Evolutionary conservation across 2,329 filamentous ascomycete species (phyloP), one percentile per base, ranked within the genome.

Genomic region (Verticillium albo-atrum): DNA sequence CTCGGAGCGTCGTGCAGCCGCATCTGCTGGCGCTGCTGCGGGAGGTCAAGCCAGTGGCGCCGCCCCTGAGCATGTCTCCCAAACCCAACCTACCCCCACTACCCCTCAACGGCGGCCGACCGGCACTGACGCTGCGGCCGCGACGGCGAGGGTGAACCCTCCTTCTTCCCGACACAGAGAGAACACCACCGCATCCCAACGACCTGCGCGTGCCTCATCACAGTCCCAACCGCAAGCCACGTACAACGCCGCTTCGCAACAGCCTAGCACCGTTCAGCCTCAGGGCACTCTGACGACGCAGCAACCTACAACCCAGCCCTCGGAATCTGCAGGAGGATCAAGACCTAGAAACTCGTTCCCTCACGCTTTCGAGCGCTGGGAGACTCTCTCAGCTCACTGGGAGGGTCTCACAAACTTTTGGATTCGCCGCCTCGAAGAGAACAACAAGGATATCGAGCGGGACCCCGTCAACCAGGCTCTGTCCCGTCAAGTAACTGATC

Each of bases 311-410:
- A 56, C 72, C 27, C 71, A 74, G 10, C 37, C 37, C 25, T 64
- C 71, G 52, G 62, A 65, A 7, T 65, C 71, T 54, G 62, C 65
- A 9, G 65, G 71, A 28, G 67, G 72, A 17, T 67, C 66, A 57
- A 74, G 82, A 56, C 73, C 82, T 57, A 80, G 87, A 60, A 91
- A 89, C 54, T 88, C 89, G 0, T 98, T 99, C 65, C 95, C 95
- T 1, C 95, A 98, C 74, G 95, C 95, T 0, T 99, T 99, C 69
- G 94, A 99, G 74, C 85, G 95, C 61, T 99, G 95, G 95, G 95
- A 99, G 72, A 94, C 91, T 0, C 77, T 99, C 3, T 99, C 95
- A 0, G 96, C 95, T 6, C 94, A 98, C 68, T 99, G 95, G 95
- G 95, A 99, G 73, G 95, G 95, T 4, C 82, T 99, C 61, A 98